Percentiles rank a stretch among this genome's conserved stretches.
Conservation (phyloP, 495 filamentous ascomycete species). For the Neurospora africana region DNA sequence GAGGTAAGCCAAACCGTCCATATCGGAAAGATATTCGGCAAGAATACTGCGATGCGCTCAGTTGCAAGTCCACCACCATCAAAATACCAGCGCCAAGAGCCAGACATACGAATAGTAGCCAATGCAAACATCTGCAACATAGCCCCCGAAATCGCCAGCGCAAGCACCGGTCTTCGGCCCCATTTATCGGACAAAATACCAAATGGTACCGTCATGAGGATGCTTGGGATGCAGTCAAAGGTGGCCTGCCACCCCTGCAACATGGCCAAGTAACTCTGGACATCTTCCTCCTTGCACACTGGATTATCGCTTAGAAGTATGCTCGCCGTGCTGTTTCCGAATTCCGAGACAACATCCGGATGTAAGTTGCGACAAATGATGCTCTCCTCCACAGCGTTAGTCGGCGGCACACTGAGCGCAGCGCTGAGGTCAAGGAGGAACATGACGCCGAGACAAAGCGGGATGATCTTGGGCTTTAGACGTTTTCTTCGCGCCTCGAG, state of each 20-base stretch:
- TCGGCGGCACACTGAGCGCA: conserved; percentile 12
- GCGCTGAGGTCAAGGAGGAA: conserved; percentile 20
- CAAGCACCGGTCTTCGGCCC: conserved; percentile 21
- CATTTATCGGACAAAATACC: conserved; percentile 26
- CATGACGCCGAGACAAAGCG: conserved; percentile 14
- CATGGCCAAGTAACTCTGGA: conserved; percentile 25
- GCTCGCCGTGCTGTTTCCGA: neutral
- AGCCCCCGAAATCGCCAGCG: conserved; percentile 12
- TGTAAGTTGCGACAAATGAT: conserved; percentile 25
- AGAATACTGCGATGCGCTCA: conserved; percentile 9
- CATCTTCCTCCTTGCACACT: conserved; percentile 16
- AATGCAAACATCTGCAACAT: conserved; percentile 4
- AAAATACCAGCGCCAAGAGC: neutral
- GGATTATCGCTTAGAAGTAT: conserved; percentile 7
- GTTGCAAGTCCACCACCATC: neutral
- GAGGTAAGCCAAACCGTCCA: conserved; percentile 17
- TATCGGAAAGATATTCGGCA: conserved; percentile 19
- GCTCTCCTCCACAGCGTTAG: conserved; percentile 21
- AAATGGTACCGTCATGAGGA: conserved; percentile 19
- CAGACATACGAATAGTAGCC: conserved; percentile 13
- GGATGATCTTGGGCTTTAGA: conserved; percentile 15
- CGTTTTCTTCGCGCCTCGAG: neutral
- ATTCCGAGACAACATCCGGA: conserved; percentile 11
- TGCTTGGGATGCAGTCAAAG: conserved; percentile 19
- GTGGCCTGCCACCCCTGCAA: conserved; percentile 20